phyloP scores from a whole-genome alignment of 2,329 filamentous ascomycete genomes.

The Gliomastix tumulicola region DNA sequence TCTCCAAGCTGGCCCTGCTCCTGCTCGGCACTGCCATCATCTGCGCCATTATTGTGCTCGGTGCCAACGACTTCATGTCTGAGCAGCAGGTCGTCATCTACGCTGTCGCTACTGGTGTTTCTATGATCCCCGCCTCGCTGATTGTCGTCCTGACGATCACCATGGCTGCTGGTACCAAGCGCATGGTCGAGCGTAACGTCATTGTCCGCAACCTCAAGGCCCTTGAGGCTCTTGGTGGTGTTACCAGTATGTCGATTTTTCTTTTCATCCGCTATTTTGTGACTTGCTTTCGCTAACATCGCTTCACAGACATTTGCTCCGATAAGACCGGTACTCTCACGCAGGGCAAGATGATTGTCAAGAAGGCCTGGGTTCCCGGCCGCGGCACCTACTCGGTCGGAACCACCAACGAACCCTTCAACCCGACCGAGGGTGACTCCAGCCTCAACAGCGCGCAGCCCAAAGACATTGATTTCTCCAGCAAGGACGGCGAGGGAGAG shows the following conservation, averaged over 20 bases:
- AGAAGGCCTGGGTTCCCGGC: slow-evolving; percentile 51
- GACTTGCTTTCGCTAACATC: neutral
- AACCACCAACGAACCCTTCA: slow-evolving; percentile 45
- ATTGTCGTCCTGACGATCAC: slow-evolving; percentile 50
- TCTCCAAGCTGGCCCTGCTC: slow-evolving; percentile 60
- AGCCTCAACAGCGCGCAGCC: slow-evolving; percentile 28
- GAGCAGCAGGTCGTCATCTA: slow-evolving; percentile 53
- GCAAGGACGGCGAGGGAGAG: slow-evolving; percentile 19
- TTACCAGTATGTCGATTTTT: slow-evolving; percentile 18
- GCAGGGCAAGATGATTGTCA: slow-evolving; percentile 57
- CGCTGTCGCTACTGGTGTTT: slow-evolving; percentile 37
- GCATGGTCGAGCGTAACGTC: slow-evolving; percentile 45
- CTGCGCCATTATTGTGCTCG: slow-evolving; percentile 63
- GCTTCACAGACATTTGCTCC: slow-evolving; percentile 41
- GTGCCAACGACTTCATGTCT: slow-evolving; percentile 50
- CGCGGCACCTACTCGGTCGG: slow-evolving; percentile 51
- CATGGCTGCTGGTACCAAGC: slow-evolving; percentile 45
- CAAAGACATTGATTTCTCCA: slow-evolving; percentile 29
- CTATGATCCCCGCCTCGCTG: slow-evolving; percentile 45
- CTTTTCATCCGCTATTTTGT: neutral
- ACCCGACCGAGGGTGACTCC: slow-evolving; percentile 46
- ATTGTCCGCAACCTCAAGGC: slow-evolving; percentile 45
- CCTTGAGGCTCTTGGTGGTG: slow-evolving; percentile 53
- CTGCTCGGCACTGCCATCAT: slow-evolving; percentile 61
- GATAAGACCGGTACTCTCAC: slow-evolving; percentile 55